Base-by-base conservation (phyloP, 2,329 filamentous ascomycete genomes). In the Hypoxylon sp. region DNA sequence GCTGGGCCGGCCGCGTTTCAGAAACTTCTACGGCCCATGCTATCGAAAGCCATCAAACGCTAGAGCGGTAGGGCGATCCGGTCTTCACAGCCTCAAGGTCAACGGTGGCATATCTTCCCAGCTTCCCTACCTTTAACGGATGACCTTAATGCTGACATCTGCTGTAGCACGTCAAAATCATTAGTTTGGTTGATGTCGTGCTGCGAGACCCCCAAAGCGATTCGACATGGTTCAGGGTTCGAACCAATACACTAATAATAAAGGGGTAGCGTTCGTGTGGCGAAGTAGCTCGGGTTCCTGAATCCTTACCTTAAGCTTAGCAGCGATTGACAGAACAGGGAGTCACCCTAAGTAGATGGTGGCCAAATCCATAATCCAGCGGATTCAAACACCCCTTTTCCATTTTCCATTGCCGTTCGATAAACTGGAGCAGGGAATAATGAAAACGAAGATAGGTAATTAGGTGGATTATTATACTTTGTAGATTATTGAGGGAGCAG, bases 11-110 rank as follows among this genome's bases (percentile, higher is more conserved):
- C 45, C 48, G 49, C 41, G 59, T 56, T 57, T 63, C 51, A 51
- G 52, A 59, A 55, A 52, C 51, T 57, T 60, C 61, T 52, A 60
- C 31, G 21, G 46, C 58, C 58, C 58, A 57, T 61, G 55, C 54
- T 43, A 32, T 6, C 54, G 51, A 60, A 60, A 57, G 56, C 30
- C 49, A 38, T 51, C 53, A 48, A 59, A 54, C 53, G 56, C 52
- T 59, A 57, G 47, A 55, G 55, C 41, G 35, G 44, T 56, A 59
- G 49, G 50, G 40, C 42, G 53, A 53, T 36, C 49, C 49, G 37
- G 36, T 46, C 31, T 51, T 59, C 42, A 26, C 21, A 19, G 36
- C 51, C 43, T 45, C 55, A 21, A 58, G 46, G 55, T 58, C 43
- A 29, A 42, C 51, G 42, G 40, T 50, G 55, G 45, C 37, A 53